Conservation (phyloP, 306 rosid genomes). For the Delonix regia region DNA sequence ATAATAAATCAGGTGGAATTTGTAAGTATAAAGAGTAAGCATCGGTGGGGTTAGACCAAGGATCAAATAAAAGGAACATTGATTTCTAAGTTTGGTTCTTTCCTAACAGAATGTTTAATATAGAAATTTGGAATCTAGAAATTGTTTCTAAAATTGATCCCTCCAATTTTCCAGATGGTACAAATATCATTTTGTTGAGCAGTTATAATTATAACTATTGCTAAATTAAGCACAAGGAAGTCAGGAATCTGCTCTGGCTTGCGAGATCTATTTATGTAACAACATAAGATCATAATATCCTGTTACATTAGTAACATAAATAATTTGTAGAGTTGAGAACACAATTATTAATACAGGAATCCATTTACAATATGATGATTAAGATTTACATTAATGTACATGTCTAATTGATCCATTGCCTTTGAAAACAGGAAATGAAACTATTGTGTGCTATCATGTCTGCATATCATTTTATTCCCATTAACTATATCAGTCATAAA, state of each 20-base stretch:
- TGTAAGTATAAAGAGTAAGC: too few relatives aligned
- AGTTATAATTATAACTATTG: too few relatives aligned
- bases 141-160: not conserved
- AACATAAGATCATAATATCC: too few relatives aligned
- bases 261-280: too few relatives aligned
- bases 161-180: not conserved
- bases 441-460: conserved; percentile 40
- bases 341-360: not conserved
- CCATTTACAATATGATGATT: conserved; percentile 2
- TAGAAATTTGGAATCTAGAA: too few relatives aligned
- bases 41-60: too few relatives aligned
- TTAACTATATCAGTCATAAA: conserved; percentile 46
- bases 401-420: conserved; percentile 3
- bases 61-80: too few relatives aligned
- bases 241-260: too few relatives aligned
- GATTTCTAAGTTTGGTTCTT: too few relatives aligned
- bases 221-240: too few relatives aligned
- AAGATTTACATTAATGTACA: conserved; percentile 1
- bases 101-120: too few relatives aligned
- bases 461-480: conserved; percentile 52
- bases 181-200: too few relatives aligned
- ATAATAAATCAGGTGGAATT: not conserved
- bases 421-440: conserved; percentile 29
- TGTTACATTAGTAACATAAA: not conserved
- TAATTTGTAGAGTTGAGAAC: not conserved